phyloP scores from a whole-genome alignment of 495 filamentous ascomycete genomes.

The Cairneyella variabilis region DNA sequence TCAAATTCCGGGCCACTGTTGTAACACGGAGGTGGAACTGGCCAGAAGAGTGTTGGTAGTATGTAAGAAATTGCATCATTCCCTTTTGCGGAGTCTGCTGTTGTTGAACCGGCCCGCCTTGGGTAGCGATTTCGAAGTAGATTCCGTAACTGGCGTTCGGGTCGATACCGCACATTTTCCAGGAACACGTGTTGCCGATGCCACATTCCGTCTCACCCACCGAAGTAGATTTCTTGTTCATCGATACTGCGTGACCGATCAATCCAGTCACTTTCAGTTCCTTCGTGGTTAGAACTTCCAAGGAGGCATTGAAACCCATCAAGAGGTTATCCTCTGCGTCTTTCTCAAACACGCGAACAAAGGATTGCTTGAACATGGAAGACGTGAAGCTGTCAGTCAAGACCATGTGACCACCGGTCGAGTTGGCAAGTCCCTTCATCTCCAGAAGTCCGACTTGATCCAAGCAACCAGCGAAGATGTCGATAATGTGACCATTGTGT shows the following conservation, averaged over 20 bases:
- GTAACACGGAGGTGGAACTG: slow-evolving; percentile 95
- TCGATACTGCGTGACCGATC: slow-evolving; percentile 92
- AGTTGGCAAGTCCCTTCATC: slow-evolving; percentile 98
- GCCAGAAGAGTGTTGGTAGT: slow-evolving; percentile 96
- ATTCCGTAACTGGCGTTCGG: slow-evolving; percentile 90
- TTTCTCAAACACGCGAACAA: slow-evolving; percentile 95
- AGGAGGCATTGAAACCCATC: slow-evolving; percentile 97
- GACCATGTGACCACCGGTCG: slow-evolving; percentile 97
- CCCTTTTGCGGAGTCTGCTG: slow-evolving; percentile 86
- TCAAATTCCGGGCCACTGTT: slow-evolving; percentile 86
- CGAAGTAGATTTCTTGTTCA: slow-evolving; percentile 97
- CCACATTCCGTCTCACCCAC: slow-evolving; percentile 98
- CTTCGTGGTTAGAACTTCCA: slow-evolving; percentile 96
- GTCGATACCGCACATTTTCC: slow-evolving; percentile 99
- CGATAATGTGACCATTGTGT: slow-evolving; percentile 95
- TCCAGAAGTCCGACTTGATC: slow-evolving; percentile 97
- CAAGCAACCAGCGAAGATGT: slow-evolving; percentile 96
- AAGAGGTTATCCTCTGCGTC: slow-evolving; percentile 89
- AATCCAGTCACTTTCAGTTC: slow-evolving; percentile 98
- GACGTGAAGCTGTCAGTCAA: slow-evolving; percentile 98
- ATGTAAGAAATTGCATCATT: slow-evolving; percentile 98
- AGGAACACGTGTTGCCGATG: slow-evolving; percentile 97
- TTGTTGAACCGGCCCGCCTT: slow-evolving; percentile 82
- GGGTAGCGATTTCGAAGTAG: slow-evolving; percentile 97
- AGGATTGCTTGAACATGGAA: slow-evolving; percentile 99